phyloP scores from a whole-genome alignment of 2,329 filamentous ascomycete genomes.

The Emergomyces pasteurianus region DNA sequence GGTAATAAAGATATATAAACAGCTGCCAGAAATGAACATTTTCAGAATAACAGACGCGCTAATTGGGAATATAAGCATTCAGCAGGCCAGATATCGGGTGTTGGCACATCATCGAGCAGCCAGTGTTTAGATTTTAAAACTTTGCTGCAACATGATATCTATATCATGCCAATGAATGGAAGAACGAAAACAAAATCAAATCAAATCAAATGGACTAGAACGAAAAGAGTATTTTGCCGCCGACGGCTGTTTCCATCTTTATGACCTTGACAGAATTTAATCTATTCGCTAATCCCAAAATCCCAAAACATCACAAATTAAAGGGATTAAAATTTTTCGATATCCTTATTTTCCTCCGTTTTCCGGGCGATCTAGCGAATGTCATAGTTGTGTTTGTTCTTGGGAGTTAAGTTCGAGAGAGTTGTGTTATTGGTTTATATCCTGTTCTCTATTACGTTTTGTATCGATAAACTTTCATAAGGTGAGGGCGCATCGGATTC shows the following conservation, averaged over 20 bases:
- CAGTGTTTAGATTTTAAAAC: not conserved
- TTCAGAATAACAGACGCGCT: not conserved
- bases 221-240: not conserved
- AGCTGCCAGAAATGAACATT: not conserved
- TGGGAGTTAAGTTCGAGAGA: not conserved
- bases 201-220: not conserved
- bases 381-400: not conserved
- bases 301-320: not conserved
- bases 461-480: conserved; percentile 20
- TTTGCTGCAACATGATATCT: not conserved
- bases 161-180: not conserved
- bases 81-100: not conserved
- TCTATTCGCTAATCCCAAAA: not conserved
- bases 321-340: not conserved
- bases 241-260: not conserved
- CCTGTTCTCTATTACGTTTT: conserved; percentile 7
- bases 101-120: not conserved
- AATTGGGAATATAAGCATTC: not conserved
- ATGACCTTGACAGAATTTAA: not conserved
- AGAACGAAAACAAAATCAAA: not conserved
- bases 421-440: not conserved
- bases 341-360: not conserved
- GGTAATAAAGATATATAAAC: not conserved
- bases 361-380: not conserved
- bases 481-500: conserved; percentile 15